Conservation (phyloP, 768 basidiomycete genomes). For the Daedalea quercina region DNA sequence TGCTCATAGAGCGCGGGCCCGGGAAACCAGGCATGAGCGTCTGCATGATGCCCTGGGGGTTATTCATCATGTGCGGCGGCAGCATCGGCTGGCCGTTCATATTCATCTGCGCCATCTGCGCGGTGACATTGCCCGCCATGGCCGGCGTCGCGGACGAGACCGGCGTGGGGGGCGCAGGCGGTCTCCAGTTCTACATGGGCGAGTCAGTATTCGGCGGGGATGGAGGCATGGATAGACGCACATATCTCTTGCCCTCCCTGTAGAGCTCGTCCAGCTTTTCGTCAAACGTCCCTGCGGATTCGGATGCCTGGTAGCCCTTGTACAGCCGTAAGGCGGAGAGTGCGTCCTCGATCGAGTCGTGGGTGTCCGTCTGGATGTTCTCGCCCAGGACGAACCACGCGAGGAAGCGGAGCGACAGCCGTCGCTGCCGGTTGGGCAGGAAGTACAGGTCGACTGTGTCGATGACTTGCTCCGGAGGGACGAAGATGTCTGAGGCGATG, state of each 20-base stretch:
- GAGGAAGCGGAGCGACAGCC: slow-evolving; percentile 87
- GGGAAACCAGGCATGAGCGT: slow-evolving; percentile 2
- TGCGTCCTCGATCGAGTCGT: slow-evolving; percentile 99
- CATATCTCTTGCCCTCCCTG: slow-evolving; percentile 68
- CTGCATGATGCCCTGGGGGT: neutral
- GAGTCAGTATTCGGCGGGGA: neutral
- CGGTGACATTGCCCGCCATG: slow-evolving; percentile 1
- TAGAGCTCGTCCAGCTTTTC: slow-evolving; percentile 84
- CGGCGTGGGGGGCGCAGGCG: neutral
- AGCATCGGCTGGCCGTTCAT: neutral
- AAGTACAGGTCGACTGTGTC: slow-evolving; percentile 99
- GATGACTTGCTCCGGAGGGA: slow-evolving; percentile 91
- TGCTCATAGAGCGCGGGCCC: neutral
- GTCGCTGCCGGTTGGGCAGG: slow-evolving; percentile 70
- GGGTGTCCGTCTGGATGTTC: slow-evolving; percentile 88
- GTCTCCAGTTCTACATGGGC: slow-evolving; percentile 7
- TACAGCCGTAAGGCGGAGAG: slow-evolving; percentile 80
- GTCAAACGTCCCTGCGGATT: slow-evolving; percentile 74
- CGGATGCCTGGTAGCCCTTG: slow-evolving; percentile 72
- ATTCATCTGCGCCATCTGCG: slow-evolving; percentile 1
- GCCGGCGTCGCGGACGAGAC: neutral
- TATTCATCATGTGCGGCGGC: neutral
- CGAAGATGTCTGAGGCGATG: slow-evolving; percentile 70
- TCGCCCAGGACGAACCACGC: slow-evolving; percentile 91
- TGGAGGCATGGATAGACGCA: slow-evolving; percentile 27